Evolutionary conservation across 306 rosid species (phyloP), one percentile per base, ranked within the genome.

Genomic region (Pueraria montana): DNA sequence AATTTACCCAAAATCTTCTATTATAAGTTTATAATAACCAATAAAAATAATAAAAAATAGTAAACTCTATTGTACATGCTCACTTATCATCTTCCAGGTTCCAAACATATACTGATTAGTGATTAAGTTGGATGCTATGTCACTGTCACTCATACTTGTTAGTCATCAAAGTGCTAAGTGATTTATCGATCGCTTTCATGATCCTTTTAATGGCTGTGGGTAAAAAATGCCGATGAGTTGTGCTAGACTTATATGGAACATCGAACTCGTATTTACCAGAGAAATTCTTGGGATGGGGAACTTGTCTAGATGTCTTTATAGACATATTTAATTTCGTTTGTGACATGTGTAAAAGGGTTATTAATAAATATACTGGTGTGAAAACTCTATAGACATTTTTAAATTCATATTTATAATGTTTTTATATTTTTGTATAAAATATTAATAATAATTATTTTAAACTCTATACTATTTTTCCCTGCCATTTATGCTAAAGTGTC

Each of bases 51-150:
- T 12, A 26, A 2, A 18, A 27, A 18, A 64, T 4, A 67, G 30
- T 36, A 67, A 36, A 38, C 9, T 36, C 0, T 1, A 67, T 38
- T 38, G 32, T 24, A 48, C 4, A 23, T 8, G 9, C 10, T 46
- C 16, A 26, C 24, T 46, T 24, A 46, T 46, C 4, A 71, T 71
- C 10, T 17, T 67, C 20, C n/a, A n/a, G n/a, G n/a, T n/a, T n/a
- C 52, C 30, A 40, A 67, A 67, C 52, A 40, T 4, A 38, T 67
- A 6, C 11, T 67, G 30, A 38, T 67, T 38, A 67, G n/a, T n/a
- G n/a, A 27, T 27, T 27, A 67, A 67, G 52, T 67, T 40, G 52
- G 73, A 67, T 40, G 73, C 32, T 40, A 67, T 20, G 52, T 40
- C 73, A 40, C 52, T 40, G 32, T 67, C 73, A 67, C 11, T 40